phyloP scores from a whole-genome alignment of 2,329 filamentous ascomycete species.

The Sporothrix inflata region DNA sequence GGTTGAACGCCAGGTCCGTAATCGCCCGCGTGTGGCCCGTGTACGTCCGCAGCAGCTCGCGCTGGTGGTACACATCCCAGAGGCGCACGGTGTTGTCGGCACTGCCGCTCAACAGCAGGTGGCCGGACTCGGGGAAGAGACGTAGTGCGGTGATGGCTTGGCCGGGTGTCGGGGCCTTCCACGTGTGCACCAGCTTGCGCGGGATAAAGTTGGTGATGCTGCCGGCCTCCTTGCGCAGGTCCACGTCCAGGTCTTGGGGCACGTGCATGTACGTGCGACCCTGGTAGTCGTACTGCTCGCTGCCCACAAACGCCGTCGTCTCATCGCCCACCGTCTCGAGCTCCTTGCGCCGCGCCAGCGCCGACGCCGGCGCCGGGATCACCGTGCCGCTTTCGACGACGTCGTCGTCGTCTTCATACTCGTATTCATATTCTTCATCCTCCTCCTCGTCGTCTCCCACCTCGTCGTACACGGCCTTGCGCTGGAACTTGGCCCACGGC shows the following conservation, averaged over 20 bases:
- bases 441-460: slow-evolving; percentile 78
- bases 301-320: slow-evolving; percentile 85
- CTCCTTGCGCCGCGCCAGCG: slow-evolving; percentile 60
- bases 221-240: slow-evolving; percentile 78
- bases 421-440: slow-evolving; percentile 60
- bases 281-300: slow-evolving; percentile 85
- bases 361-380: slow-evolving; percentile 58
- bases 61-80: slow-evolving; percentile 90
- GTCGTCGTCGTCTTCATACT: slow-evolving; percentile 74
- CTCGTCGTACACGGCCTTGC: slow-evolving; percentile 69
- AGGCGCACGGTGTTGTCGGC: slow-evolving; percentile 91
- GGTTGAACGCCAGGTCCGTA: slow-evolving; percentile 87
- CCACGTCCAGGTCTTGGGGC: slow-evolving; percentile 85
- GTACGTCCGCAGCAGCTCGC: slow-evolving; percentile 88
- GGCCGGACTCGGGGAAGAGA: slow-evolving; percentile 86
- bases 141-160: slow-evolving; percentile 79
- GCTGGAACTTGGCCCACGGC: slow-evolving; percentile 86
- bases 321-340: slow-evolving; percentile 68
- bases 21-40: slow-evolving; percentile 87
- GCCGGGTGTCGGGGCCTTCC: slow-evolving; percentile 69
- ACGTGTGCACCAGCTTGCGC: slow-evolving; percentile 90
- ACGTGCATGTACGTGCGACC: slow-evolving; percentile 95
- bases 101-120: slow-evolving; percentile 85
- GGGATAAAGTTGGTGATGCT: slow-evolving; percentile 88
- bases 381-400: slow-evolving; percentile 67